Conservation (phyloP, 2,329 filamentous ascomycete species). For the Basipetospora chlamydospora region DNA sequence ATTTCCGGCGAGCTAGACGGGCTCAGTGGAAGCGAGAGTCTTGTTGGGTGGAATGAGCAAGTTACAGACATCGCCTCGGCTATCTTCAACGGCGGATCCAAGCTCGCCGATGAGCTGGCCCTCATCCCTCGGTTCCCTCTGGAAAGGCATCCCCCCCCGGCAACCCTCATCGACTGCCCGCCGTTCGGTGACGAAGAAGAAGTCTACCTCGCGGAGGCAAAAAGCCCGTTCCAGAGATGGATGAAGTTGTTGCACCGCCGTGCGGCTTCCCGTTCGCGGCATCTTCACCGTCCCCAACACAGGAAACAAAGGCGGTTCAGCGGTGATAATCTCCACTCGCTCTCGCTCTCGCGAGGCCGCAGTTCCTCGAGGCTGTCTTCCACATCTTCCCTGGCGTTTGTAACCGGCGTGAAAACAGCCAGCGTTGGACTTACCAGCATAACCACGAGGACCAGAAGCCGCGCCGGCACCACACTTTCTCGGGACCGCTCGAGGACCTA, state of each 20-base stretch:
- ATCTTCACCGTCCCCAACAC: constrained; percentile 10
- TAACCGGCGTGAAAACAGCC: constrained; percentile 69
- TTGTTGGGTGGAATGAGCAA: no score
- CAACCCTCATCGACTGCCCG: constrained; percentile 7
- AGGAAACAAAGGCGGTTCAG: no score
- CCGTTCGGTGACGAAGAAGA: no score
- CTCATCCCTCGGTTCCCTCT: constrained; percentile 14
- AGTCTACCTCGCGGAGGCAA: no score
- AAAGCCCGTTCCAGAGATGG: constrained; percentile 54
- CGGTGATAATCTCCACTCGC: constrained; percentile 7
- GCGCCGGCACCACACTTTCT: constrained; percentile 33
- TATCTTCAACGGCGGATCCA: background rate
- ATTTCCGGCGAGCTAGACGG: background rate
- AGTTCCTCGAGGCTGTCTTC: constrained; percentile 48
- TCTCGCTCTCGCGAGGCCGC: constrained; percentile 13
- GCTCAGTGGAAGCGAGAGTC: no score
- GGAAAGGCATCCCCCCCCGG: constrained; percentile 9
- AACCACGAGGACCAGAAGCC: constrained; percentile 50
- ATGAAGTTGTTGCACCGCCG: constrained; percentile 39
- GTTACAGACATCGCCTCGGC: no score
- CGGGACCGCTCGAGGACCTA: constrained; percentile 42
- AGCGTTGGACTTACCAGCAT: constrained; percentile 62
- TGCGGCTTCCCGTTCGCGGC: constrained; percentile 17
- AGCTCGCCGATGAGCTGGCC: constrained; percentile 6
- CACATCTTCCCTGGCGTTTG: constrained; percentile 61